Conservation (phyloP, 441 rosid species). For the Oxalis stricta region DNA sequence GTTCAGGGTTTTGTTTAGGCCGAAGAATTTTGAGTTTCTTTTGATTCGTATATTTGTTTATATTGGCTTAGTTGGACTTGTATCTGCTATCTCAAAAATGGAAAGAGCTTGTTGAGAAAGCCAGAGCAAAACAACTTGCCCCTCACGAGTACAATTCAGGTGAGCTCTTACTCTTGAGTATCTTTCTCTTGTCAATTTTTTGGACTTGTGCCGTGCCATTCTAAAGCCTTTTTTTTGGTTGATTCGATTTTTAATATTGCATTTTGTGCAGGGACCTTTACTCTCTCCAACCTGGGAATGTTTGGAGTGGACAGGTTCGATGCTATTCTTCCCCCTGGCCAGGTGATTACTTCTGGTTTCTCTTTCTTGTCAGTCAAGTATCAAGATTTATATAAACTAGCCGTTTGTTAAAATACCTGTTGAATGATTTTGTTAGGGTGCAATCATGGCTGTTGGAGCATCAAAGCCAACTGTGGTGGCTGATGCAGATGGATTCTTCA, state of each 20-base stretch:
- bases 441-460: constrained; percentile 98
- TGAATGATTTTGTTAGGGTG: constrained; percentile 56
- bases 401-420: constrained; percentile 4
- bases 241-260: neutral
- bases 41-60: constrained; percentile 6
- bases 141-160: constrained; percentile 96
- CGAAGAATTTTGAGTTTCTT: neutral
- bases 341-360: constrained; percentile 25
- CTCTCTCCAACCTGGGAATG: constrained; percentile 89
- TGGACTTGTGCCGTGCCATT: neutral
- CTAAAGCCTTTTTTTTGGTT: neutral
- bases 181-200: neutral
- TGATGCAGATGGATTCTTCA: constrained; percentile 76
- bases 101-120: constrained; percentile 94
- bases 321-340: constrained; percentile 97
- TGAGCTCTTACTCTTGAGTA: constrained; percentile 3
- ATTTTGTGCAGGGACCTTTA: constrained; percentile 67
- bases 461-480: constrained; percentile 87
- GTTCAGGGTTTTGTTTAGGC: constrained; percentile 8
- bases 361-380: neutral
- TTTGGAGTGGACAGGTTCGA: constrained; percentile 93
- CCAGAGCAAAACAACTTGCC: constrained; percentile 79
- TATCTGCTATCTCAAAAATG: constrained; percentile 83
- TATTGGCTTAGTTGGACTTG: constrained; percentile 60
- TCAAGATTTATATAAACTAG: neutral